Evolutionary conservation across 768 basidiomycete species (phyloP), one percentile per base, ranked within the genome.

Genomic region (Phlebiopsis flavidoalba): DNA sequence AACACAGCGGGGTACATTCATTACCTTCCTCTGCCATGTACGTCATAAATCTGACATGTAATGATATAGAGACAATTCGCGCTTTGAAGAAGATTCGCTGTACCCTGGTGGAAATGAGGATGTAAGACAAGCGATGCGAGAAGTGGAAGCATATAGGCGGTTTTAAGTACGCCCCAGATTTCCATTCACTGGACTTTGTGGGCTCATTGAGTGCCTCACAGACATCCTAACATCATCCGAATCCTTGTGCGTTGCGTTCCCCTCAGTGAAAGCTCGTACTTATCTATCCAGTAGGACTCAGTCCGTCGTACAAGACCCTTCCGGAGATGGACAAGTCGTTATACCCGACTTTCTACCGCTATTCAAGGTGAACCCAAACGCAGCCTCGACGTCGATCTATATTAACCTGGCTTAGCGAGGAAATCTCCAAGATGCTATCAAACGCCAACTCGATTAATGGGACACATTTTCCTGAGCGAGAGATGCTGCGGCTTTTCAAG

Each of bases 81-180:
- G 97, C 97, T 0, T 78, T 99, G 63, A 99, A 99, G 80, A 98
- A 97, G 76, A 95, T 97, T 70, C 82, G 94, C 48, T 95, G 94
- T n/a, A n/a, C 79, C 93, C 93, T 1, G 89, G 88, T 46, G 93
- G 93, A 8, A 78, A 83, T 6, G 94, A 96, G 58, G 88, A 87
- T 10, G 93, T 98, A 59, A 88, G 89, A 68, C 92, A 93, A 70
- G 91, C 87, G 4, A 88, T 93, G 90, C 80, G 86, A 53, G 93
- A 93, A 71, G 88, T 93, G 2, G 93, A 96, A 71, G 95, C 97
- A 0, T 97, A 97, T 72, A 80, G 94, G 69, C 83, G 96, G 61
- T 98, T n/a, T 98, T 80, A 91, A 86, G 92, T 92, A 72, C 74
- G 88, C 79, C 17, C 5, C 19, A 11, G n/a, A 12, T 17, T 17